A percentile compares a stretch with the other conserved stretches of the same genome.
These are phyloP conservation scores for Eucalyptus melliodora DNA, from an alignment of 345 rosid genomes.

Conservation along the genomic window DNA sequence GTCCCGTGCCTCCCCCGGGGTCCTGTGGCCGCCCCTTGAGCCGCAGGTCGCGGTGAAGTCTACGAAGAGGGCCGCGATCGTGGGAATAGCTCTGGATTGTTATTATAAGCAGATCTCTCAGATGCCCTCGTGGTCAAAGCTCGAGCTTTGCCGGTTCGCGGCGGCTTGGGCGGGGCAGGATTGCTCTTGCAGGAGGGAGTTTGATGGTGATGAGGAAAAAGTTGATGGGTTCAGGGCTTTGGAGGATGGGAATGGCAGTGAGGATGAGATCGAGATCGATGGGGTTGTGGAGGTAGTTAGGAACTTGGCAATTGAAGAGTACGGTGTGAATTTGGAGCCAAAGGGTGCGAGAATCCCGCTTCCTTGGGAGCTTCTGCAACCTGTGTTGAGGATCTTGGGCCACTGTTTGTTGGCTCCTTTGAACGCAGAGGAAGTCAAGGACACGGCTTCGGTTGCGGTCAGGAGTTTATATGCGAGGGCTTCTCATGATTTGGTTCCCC, in stretches of 20 bases:
- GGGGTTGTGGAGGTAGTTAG: conserved; percentile 21
- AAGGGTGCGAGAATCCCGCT: conserved; percentile 70
- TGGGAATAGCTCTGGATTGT: conserved; percentile 43
- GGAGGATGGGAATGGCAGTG: conserved; percentile 8
- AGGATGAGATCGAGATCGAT: conserved; percentile 13
- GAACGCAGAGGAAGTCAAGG: conserved; percentile 67
- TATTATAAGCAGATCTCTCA: conserved; percentile 77
- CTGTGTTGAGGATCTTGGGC: conserved; percentile 60
- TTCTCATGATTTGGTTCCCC: conserved; percentile 90
- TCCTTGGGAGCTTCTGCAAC: conserved; percentile 93
- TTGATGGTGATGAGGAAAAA: conserved; percentile 15
- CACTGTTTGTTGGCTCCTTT: conserved; percentile 82
- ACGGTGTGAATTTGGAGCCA: conserved; percentile 6
- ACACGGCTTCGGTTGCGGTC: conserved; percentile 63
- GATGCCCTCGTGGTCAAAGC: conserved; percentile 85
- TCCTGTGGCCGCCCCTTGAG: conserved; percentile 2
- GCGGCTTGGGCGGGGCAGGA: conserved; percentile 88
- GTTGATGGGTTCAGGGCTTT: background rate
- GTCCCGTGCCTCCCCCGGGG: conserved; percentile 23
- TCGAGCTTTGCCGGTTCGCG: conserved; percentile 57
- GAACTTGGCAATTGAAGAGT: conserved; percentile 16
- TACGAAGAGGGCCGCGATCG: conserved; percentile 11
- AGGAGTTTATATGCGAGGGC: conserved; percentile 80
- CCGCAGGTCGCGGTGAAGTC: conserved; percentile 4
- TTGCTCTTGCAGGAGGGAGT: conserved; percentile 41